phyloP scores from a whole-genome alignment of 305 asterid genomes.

The Plantago coronopus region DNA sequence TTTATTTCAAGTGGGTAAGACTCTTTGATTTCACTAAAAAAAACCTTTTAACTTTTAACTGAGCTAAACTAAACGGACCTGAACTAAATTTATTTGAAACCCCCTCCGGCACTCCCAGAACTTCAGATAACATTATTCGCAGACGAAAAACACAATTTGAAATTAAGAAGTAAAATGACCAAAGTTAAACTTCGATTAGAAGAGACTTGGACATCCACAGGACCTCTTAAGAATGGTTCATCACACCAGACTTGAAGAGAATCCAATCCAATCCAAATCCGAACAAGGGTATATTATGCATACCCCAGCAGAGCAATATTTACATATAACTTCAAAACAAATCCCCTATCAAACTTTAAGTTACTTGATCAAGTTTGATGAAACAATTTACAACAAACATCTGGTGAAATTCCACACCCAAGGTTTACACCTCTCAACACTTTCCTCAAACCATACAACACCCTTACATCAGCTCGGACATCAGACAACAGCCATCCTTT shows the following conservation, averaged over 20 bases:
- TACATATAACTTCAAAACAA: background rate
- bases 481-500: background rate
- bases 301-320: background rate
- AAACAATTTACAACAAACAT: slow-evolving; percentile 11
- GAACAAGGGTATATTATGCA: background rate
- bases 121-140: too few relatives aligned
- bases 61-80: too few relatives aligned
- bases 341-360: slow-evolving; percentile 1
- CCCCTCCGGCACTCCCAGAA: too few relatives aligned
- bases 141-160: too few relatives aligned
- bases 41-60: too few relatives aligned
- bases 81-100: too few relatives aligned
- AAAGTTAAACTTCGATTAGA: background rate
- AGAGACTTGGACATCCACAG: background rate
- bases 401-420: slow-evolving; percentile 1
- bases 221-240: background rate
- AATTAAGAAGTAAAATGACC: background rate
- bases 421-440: slow-evolving; percentile 1
- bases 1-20: too few relatives aligned
- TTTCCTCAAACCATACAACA: slow-evolving; percentile 3
- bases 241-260: background rate
- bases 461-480: slow-evolving; percentile 3
- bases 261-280: background rate
- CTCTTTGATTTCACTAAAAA: too few relatives aligned
- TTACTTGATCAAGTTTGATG: background rate